Evolutionary conservation across 1,284 basidiomycete species (phyloP).

Genomic region (Agaricales sp.): DNA sequence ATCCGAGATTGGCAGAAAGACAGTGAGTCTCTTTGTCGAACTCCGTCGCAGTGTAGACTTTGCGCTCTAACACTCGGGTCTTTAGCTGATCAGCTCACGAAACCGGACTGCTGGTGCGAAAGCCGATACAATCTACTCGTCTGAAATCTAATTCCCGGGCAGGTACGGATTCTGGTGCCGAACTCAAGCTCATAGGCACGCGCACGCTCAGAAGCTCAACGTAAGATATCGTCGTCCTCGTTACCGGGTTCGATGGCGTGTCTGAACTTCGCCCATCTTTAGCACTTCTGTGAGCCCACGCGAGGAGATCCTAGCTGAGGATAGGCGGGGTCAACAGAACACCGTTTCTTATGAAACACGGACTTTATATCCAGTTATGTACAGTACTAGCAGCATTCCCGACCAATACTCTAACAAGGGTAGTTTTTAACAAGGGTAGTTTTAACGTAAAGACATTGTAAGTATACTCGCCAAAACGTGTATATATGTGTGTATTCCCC

Average conservation of each 20-base stretch:
- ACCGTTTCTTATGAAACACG: too few species aligned
- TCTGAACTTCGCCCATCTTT: too few species aligned
- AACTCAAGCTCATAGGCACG: neutral
- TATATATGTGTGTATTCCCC: too few species aligned
- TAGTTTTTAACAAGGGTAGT: too few species aligned
- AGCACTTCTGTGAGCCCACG: conserved; percentile 1
- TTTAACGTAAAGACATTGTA: too few species aligned
- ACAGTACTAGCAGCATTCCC: too few species aligned
- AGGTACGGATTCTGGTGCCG: neutral
- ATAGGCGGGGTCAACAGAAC: too few species aligned
- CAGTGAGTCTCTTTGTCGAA: neutral
- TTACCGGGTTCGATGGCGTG: neutral
- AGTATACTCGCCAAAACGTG: too few species aligned
- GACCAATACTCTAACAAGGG: too few species aligned
- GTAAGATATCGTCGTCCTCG: neutral
- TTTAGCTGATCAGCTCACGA: neutral
- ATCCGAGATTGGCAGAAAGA: neutral
- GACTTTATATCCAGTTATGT: too few species aligned
- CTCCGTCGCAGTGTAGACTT: neutral
- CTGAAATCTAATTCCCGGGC: neutral
- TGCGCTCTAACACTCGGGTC: neutral
- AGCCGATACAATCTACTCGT: neutral
- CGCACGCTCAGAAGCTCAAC: neutral
- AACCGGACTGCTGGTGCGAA: neutral
- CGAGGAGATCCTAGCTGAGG: neutral